Conservation (phyloP, 768 basidiomycete genomes). For the Leccinum fibrillosum region DNA sequence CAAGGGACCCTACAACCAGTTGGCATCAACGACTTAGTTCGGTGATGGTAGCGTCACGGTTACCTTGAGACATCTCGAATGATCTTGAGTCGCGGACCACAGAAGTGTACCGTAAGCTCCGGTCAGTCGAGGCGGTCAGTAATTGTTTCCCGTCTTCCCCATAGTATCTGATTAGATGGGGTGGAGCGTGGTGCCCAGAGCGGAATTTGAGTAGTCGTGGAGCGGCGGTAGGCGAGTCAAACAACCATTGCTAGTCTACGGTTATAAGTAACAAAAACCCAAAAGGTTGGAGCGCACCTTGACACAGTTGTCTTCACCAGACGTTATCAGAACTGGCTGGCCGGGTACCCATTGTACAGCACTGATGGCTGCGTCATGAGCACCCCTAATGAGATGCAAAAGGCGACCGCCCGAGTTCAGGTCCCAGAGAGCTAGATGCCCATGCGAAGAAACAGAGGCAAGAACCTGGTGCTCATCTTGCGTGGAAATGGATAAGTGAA, state of each 20-base stretch:
- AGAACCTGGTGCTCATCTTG: slow-evolving; percentile 85
- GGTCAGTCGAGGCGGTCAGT: slow-evolving; percentile 84
- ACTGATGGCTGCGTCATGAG: slow-evolving; percentile 83
- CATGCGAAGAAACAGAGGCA: slow-evolving; percentile 81
- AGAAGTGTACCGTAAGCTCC: slow-evolving; percentile 84
- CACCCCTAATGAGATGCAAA: slow-evolving; percentile 81
- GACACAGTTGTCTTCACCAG: slow-evolving; percentile 91
- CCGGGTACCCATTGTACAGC: slow-evolving; percentile 90
- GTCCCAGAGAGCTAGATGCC: slow-evolving; percentile 93
- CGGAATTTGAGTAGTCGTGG: slow-evolving; percentile 90
- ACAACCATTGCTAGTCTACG: slow-evolving; percentile 85
- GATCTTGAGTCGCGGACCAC: slow-evolving; percentile 94
- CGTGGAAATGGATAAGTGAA: slow-evolving; percentile 2
- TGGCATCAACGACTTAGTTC: slow-evolving; percentile 1
- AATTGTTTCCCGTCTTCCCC: slow-evolving; percentile 97
- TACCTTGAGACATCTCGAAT: slow-evolving; percentile 93
- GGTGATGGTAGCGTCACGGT: slow-evolving; percentile 1
- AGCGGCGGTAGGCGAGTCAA: slow-evolving; percentile 83
- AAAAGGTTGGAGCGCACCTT: slow-evolving; percentile 53
- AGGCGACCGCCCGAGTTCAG: slow-evolving; percentile 77
- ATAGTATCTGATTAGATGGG: slow-evolving; percentile 90
- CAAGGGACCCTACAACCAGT: slow-evolving; percentile 62
- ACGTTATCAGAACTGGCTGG: slow-evolving; percentile 86
- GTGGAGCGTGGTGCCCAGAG: slow-evolving; percentile 88
- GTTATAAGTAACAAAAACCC: slow-evolving; percentile 3